phyloP scores from a whole-genome alignment of 805 yeast species.

The Scheffersomyces spartinae region DNA sequence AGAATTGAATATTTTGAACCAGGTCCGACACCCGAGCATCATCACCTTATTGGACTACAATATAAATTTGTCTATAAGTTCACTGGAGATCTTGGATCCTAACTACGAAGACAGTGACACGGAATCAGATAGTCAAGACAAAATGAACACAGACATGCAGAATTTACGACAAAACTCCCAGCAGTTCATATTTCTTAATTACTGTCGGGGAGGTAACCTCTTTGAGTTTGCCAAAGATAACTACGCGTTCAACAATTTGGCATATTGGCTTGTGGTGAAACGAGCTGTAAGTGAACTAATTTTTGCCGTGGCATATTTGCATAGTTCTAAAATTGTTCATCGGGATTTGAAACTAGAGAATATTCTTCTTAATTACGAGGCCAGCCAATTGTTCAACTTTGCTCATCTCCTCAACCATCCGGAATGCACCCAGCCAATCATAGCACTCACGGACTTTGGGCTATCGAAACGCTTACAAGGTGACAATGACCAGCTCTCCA shows the following conservation, averaged over 20 bases:
- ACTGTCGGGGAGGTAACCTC: constrained; percentile 77
- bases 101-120: constrained; percentile 9
- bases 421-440: too few species aligned
- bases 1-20: constrained; percentile 56
- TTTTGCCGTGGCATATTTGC: constrained; percentile 62
- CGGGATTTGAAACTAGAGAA: constrained; percentile 90
- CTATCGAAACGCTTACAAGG: constrained; percentile 60
- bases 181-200: constrained; percentile 53
- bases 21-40: constrained; percentile 57
- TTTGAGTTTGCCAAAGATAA: constrained; percentile 43
- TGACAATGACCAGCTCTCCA: constrained; percentile 52
- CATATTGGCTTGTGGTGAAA: constrained; percentile 40
- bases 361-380: constrained; percentile 35
- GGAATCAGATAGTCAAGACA: constrained; percentile 3
- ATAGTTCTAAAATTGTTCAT: constrained; percentile 60
- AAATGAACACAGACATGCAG: constrained; percentile 9
- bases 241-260: constrained; percentile 16
- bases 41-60: constrained; percentile 46
- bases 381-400: constrained; percentile 20
- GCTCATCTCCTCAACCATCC: too few species aligned
- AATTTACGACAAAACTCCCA: constrained; percentile 14
- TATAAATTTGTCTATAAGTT: constrained; percentile 15
- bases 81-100: constrained; percentile 12
- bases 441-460: constrained; percentile 89
- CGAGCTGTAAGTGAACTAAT: constrained; percentile 62